These are phyloP conservation scores for Trichoderma arundinaceum DNA, from an alignment of 2,329 filamentous ascomycete genomes.

Conservation along the genomic window DNA sequence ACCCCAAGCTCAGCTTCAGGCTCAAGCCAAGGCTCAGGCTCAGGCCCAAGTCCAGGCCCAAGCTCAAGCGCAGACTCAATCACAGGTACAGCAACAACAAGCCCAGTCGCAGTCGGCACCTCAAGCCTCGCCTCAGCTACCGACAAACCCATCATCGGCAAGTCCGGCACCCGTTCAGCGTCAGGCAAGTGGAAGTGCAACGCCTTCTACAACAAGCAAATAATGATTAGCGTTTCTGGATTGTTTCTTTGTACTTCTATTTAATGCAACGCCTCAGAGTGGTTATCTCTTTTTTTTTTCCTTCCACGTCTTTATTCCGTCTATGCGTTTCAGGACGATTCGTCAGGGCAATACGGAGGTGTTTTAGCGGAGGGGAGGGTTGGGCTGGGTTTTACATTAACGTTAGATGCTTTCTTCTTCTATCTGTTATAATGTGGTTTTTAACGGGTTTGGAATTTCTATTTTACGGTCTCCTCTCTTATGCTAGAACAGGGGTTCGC, in stretches of 20 bases:
- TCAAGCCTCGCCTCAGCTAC: slow-evolving; percentile 32
- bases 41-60: slow-evolving; percentile 29
- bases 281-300: not conserved
- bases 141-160: slow-evolving; percentile 24
- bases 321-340: not conserved
- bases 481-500: slow-evolving; percentile 23
- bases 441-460: not conserved
- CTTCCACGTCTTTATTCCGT: not conserved
- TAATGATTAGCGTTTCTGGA: slow-evolving; percentile 30
- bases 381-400: slow-evolving; percentile 13
- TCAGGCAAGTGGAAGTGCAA: slow-evolving; percentile 49
- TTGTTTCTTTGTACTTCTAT: not conserved
- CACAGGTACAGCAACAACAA: slow-evolving; percentile 33
- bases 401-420: slow-evolving; percentile 25
- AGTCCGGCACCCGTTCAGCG: slow-evolving; percentile 40
- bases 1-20: slow-evolving; percentile 25
- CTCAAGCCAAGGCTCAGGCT: slow-evolving; percentile 17
- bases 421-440: slow-evolving; percentile 21
- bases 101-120: slow-evolving; percentile 34
- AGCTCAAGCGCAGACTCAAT: slow-evolving; percentile 28
- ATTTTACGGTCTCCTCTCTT: slow-evolving; percentile 13
- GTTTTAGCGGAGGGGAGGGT: slow-evolving; percentile 12
- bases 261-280: slow-evolving; percentile 10
- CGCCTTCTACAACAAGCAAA: slow-evolving; percentile 44
- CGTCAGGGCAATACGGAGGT: slow-evolving; percentile 12